phyloP scores from a whole-genome alignment of 192 early-diverging fungal species.

The Coemansia sp. region DNA sequence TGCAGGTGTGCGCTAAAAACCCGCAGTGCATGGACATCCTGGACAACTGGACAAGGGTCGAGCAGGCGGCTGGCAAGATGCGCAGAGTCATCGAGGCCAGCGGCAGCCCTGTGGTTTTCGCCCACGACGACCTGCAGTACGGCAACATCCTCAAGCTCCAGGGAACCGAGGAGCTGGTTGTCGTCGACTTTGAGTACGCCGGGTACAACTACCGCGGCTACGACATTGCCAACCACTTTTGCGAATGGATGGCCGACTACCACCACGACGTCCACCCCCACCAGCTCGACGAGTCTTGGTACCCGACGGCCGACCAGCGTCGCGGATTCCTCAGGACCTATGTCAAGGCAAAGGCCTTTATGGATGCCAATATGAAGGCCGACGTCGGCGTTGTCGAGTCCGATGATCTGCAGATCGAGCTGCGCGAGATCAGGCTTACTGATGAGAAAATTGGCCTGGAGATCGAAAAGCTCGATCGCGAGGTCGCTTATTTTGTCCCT shows the following conservation, averaged over 20 bases:
- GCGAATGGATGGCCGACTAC: constrained; percentile 84
- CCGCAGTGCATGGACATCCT: constrained; percentile 29
- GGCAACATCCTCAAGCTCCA: constrained; percentile 80
- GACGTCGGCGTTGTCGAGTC: constrained; percentile 25
- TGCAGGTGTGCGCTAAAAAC: constrained; percentile 15
- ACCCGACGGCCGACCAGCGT: constrained; percentile 62
- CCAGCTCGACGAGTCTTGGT: constrained; percentile 40
- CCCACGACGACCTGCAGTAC: constrained; percentile 88
- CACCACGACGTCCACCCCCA: constrained; percentile 55
- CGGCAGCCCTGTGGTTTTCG: constrained; percentile 72
- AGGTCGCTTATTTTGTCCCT: constrained; percentile 33
- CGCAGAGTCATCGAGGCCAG: constrained; percentile 51
- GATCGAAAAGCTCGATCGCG: constrained; percentile 22
- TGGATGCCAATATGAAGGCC: constrained; percentile 40
- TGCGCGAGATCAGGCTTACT: constrained; percentile 20
- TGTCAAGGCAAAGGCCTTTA: constrained; percentile 52
- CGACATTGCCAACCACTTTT: constrained; percentile 82
- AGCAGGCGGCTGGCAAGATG: constrained; percentile 53
- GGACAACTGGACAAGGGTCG: constrained; percentile 20
- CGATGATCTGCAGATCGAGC: constrained; percentile 8
- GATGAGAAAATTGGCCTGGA: constrained; percentile 22
- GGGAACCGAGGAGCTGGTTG: constrained; percentile 58
- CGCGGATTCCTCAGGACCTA: constrained; percentile 64
- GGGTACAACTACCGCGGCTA: constrained; percentile 76
- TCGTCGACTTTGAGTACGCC: constrained; percentile 82